Evolutionary conservation across 2,329 filamentous ascomycete genomes (phyloP).

Genomic region (Neopestalotiopsis sp.): DNA sequence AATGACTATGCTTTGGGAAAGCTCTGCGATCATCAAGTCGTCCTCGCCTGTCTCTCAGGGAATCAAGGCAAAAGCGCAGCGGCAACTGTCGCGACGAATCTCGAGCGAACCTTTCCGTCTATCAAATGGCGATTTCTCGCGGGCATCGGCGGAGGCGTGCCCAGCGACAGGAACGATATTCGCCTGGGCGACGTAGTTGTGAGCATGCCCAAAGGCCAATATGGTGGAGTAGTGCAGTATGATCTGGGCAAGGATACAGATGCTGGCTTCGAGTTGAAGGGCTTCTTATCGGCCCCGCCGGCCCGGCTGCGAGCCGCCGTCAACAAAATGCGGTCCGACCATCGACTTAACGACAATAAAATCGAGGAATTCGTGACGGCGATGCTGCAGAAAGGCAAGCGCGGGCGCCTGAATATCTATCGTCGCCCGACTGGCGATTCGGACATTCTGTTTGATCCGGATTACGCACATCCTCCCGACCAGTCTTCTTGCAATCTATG

Average conservation of each 20-base stretch:
- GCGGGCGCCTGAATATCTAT: background rate
- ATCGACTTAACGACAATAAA: background rate
- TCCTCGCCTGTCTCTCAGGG: slow-evolving; percentile 33
- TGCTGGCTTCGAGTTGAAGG: slow-evolving; percentile 15
- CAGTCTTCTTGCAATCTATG: background rate
- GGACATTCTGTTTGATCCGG: background rate
- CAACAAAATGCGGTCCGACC: background rate
- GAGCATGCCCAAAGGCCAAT: slow-evolving; percentile 17
- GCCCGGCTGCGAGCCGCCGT: background rate
- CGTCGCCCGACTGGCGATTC: background rate
- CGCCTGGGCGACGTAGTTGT: slow-evolving; percentile 24
- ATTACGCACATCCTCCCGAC: background rate
- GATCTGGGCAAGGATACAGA: slow-evolving; percentile 18
- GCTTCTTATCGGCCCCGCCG: background rate
- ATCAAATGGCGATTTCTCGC: slow-evolving; percentile 31
- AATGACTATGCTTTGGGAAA: slow-evolving; percentile 35
- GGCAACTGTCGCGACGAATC: slow-evolving; percentile 28
- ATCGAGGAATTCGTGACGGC: background rate
- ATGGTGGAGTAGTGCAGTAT: slow-evolving; percentile 23
- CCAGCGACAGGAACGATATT: slow-evolving; percentile 19
- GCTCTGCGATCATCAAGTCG: slow-evolving; percentile 31
- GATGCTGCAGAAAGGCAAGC: background rate
- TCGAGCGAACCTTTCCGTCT: slow-evolving; percentile 29
- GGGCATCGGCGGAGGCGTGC: slow-evolving; percentile 32
- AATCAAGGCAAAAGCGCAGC: slow-evolving; percentile 31